Conservation (phyloP, 345 rosid species). For the Lumnitzera littorea region DNA sequence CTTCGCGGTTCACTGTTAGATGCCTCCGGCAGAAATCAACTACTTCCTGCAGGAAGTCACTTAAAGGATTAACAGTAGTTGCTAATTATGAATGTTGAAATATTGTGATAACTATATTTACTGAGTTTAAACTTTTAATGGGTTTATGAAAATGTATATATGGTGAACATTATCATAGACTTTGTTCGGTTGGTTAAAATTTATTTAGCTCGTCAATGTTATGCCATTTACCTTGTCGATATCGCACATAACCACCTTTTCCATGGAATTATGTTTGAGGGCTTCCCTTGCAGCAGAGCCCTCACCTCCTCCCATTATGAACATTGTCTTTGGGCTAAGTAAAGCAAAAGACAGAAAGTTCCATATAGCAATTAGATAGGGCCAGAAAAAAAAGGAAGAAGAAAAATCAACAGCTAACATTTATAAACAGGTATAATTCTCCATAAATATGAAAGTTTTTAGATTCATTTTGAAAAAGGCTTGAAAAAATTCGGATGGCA, state of each 20-base stretch:
- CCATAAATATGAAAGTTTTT: too few species aligned
- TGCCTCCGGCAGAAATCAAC: slow-evolving; percentile 70
- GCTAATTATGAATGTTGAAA: background rate
- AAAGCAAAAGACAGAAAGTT: background rate
- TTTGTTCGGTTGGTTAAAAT: too few species aligned
- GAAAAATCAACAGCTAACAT: too few species aligned
- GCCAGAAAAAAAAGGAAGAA: background rate
- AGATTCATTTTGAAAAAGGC: too few species aligned
- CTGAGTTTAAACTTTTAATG: background rate
- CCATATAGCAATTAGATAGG: too few species aligned
- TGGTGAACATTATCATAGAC: too few species aligned
- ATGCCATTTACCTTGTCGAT: slow-evolving; percentile 57
- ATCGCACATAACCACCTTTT: slow-evolving; percentile 92
- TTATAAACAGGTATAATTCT: too few species aligned
- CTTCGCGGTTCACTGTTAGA: slow-evolving; percentile 68
- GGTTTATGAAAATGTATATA: too few species aligned
- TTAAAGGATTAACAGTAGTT: background rate
- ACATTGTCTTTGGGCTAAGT: slow-evolving; percentile 60
- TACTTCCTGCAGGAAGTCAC: slow-evolving; percentile 55
- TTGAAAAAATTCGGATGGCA: too few species aligned
- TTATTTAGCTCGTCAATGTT: too few species aligned
- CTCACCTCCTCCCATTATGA: slow-evolving; percentile 98
- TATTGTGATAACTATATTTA: background rate
- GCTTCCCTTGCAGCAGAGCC: slow-evolving; percentile 99
- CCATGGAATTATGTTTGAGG: slow-evolving; percentile 58